Base-by-base conservation (phyloP, 805 yeast genomes). In the Metschnikowia kofuensis region DNA sequence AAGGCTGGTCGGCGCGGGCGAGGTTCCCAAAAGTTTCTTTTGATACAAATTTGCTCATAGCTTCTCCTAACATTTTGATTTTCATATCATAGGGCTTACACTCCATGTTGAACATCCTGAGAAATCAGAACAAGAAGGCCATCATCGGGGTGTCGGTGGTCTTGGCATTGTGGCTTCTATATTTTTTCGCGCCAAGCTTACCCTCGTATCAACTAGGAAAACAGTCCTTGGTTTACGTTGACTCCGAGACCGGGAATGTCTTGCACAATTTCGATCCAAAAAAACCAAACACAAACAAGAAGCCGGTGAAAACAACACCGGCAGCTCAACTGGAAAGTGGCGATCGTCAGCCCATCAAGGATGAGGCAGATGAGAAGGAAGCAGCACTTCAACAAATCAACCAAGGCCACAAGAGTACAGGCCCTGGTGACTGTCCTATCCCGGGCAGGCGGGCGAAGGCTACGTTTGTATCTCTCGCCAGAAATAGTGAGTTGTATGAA, bases 401-500 rank as follows among this genome's bases (percentile, higher is more conserved):
- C 26, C 35, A 36, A 28, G n/a, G 36, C 29, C 29, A 36, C 16
- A n/a, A 27, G 14, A 30, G 43, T 9, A 13, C 46, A 10, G 16
- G 13, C 26, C 45, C 46, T 27, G 50, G 48, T 6, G 52, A 49
- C 38, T 38, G 47, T 15, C 13, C 35, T 12, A 31, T 39, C 15
- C 58, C 55, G 2, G 57, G 57, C 21, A 39, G 31, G 4, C 35
- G 58, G 15, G 44, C 42, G 16, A 49, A 48, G 35, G 59, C 57
- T 35, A 54, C 59, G 15, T 55, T 55, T 31, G 56, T 55, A 11
- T 49, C 57, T 13, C 49, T 55, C 49, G 59, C 57, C 37, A 39
- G 59, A 32, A 55, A 55, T 42, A 26, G 42, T 5, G 59, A 55
- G 40, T 49, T 53, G 26, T 21, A 38, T 15, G 56, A 50, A 9